A percentile compares a stretch with the other conserved stretches of the same genome.
phyloP scores from a whole-genome alignment of 2,329 filamentous ascomycete genomes.

The Leptographium radiaticola region DNA sequence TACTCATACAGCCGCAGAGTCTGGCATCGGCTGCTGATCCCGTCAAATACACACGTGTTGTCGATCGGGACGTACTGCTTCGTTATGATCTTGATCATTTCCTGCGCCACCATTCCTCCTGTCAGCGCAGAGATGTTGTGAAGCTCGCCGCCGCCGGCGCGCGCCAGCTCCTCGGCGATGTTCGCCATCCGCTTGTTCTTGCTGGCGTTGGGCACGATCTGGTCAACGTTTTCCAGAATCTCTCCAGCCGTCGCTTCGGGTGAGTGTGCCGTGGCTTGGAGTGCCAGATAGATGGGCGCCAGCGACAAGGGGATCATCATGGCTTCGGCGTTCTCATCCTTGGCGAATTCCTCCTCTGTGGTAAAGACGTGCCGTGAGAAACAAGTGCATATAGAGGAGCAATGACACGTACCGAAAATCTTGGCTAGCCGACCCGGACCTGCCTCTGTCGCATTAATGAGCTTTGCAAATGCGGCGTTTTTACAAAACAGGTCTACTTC shows the following conservation, averaged over 20 bases:
- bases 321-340: slow-evolving; percentile 37
- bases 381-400: neutral
- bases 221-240: slow-evolving; percentile 35
- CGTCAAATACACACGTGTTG: slow-evolving; percentile 59
- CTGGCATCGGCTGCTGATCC: slow-evolving; percentile 49
- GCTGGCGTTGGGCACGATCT: slow-evolving; percentile 29
- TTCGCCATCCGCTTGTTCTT: slow-evolving; percentile 36
- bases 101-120: slow-evolving; percentile 91
- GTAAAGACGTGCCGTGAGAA: slow-evolving; percentile 2
- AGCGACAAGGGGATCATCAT: slow-evolving; percentile 44
- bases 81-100: slow-evolving; percentile 81
- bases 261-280: slow-evolving; percentile 38
- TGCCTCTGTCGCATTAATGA: slow-evolving; percentile 47
- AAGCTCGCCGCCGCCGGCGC: slow-evolving; percentile 72
- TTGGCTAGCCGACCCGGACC: slow-evolving; percentile 34
- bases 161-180: slow-evolving; percentile 53
- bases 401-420: slow-evolving; percentile 35
- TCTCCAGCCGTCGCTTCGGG: slow-evolving; percentile 32
- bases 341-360: slow-evolving; percentile 39
- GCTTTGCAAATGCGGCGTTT: slow-evolving; percentile 83
- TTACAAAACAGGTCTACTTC: slow-evolving; percentile 92
- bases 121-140: slow-evolving; percentile 84
- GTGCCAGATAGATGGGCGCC: slow-evolving; percentile 55
- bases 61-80: slow-evolving; percentile 61
- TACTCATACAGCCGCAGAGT: slow-evolving; percentile 35